Evolutionary conservation across 2,329 filamentous ascomycete genomes (phyloP).

Genomic region (Incumbomyces delicatus): DNA sequence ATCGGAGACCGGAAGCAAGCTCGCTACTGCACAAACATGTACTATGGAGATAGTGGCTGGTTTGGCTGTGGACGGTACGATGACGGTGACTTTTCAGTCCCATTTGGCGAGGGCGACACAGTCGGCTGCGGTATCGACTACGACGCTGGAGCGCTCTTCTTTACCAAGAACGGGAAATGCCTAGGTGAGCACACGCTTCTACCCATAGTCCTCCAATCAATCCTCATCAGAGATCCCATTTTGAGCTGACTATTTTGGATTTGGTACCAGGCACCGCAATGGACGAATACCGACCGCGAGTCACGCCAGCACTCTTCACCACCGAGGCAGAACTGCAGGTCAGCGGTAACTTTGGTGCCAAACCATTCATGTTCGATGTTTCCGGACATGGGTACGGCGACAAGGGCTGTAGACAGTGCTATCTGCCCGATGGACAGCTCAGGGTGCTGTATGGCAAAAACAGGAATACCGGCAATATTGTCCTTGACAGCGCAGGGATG

Average conservation of each 20-base stretch:
- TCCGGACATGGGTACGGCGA: neutral
- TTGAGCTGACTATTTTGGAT: neutral
- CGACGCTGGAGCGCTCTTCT: neutral
- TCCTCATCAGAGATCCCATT: too few species aligned
- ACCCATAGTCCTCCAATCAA: neutral
- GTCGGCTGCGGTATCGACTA: neutral
- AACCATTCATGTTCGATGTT: neutral
- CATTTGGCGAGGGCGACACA: neutral
- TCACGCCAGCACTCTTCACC: neutral
- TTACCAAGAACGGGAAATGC: neutral
- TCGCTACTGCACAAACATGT: neutral
- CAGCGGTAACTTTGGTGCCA: neutral
- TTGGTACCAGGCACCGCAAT: neutral
- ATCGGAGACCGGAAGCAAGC: neutral
- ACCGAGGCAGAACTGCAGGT: neutral
- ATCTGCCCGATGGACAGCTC: neutral
- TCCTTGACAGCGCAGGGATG: too few species aligned
- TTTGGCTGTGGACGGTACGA: neutral
- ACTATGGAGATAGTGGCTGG: neutral
- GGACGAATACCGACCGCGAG: neutral
- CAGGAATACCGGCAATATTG: too few species aligned
- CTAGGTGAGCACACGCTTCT: neutral
- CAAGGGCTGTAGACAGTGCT: neutral
- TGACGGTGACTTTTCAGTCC: neutral
- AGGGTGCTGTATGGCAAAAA: too few species aligned